phyloP scores from a whole-genome alignment of 495 filamentous ascomycete genomes.

The Talaromyces ruber region DNA sequence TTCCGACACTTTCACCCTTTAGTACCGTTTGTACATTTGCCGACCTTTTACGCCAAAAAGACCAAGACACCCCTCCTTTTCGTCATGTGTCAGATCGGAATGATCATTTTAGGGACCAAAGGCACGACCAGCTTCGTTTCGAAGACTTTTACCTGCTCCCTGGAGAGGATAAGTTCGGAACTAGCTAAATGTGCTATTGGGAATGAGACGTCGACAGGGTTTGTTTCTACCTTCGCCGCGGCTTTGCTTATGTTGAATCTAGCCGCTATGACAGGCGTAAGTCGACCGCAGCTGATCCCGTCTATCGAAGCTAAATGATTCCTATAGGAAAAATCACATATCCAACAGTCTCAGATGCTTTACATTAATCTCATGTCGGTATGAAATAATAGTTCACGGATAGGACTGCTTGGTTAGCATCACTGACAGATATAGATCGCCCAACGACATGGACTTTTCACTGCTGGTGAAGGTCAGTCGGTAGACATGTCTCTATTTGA shows the following conservation, averaged over 20 bases:
- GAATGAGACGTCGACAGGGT: conserved; percentile 24
- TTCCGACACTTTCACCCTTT: conserved; percentile 43
- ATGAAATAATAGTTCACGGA: no score
- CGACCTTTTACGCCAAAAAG: conserved; percentile 41
- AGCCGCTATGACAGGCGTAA: conserved; percentile 41
- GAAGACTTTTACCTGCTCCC: conserved; percentile 29
- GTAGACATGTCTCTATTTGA: conserved; percentile 39
- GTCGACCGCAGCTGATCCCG: neutral
- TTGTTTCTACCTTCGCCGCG: conserved; percentile 38
- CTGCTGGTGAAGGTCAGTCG: conserved; percentile 34
- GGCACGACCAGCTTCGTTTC: conserved; percentile 39
- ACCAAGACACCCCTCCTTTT: conserved; percentile 32
- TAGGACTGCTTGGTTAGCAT: neutral
- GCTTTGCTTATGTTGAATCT: conserved; percentile 39
- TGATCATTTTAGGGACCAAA: conserved; percentile 41
- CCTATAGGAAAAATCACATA: conserved; percentile 32
- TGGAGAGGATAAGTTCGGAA: conserved; percentile 33
- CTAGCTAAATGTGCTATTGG: conserved; percentile 29
- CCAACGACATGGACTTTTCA: conserved; percentile 43
- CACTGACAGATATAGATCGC: conserved; percentile 18
- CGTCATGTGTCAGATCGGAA: conserved; percentile 44
- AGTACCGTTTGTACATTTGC: conserved; percentile 43
- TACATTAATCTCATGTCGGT: conserved; percentile 45
- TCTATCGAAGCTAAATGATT: conserved; percentile 10
- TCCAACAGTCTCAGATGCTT: conserved; percentile 39